These are phyloP conservation scores for Przewalskia tangutica DNA, from an alignment of 257 asterid genomes.

Conservation along the genomic window DNA sequence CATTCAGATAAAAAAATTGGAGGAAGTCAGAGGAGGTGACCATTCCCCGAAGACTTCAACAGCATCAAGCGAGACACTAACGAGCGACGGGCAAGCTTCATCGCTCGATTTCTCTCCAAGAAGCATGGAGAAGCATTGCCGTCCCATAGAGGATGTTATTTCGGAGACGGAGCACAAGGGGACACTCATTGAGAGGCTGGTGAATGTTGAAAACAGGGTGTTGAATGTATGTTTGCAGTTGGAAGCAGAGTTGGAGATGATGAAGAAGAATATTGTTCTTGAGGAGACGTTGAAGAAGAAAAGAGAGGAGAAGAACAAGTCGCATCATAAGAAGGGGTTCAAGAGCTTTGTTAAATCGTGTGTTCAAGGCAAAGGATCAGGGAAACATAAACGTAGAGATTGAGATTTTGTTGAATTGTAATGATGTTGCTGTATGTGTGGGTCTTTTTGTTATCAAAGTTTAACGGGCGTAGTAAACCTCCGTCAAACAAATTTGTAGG, in stretches of 20 bases:
- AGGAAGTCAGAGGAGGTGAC: conserved; percentile 30
- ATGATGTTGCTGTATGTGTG: neutral
- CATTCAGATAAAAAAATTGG: conserved; percentile 49
- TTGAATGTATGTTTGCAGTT: conserved; percentile 42
- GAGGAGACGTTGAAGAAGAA: conserved; percentile 15
- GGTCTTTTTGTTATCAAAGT: neutral
- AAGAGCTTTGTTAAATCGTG: conserved; percentile 40
- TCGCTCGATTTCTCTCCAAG: conserved; percentile 37
- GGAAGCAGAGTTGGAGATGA: conserved; percentile 34
- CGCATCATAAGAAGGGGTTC: conserved; percentile 23
- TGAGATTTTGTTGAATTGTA: neutral
- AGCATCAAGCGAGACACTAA: conserved; percentile 25
- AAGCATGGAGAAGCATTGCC: conserved; percentile 45
- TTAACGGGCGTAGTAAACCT: no score
- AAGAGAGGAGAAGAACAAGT: conserved; percentile 10
- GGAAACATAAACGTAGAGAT: conserved; percentile 6
- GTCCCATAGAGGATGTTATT: conserved; percentile 53
- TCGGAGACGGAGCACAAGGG: conserved; percentile 57
- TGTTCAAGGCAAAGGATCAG: conserved; percentile 6
- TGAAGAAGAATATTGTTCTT: conserved; percentile 2
- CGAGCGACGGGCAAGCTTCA: conserved; percentile 33
- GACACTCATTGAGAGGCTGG: conserved; percentile 40
- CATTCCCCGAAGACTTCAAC: conserved; percentile 53
- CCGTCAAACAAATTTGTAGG: no score
- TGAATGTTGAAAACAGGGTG: conserved; percentile 51